Conservation (phyloP, 371 early-diverging fungal species). For the Zancudomyces culisetae region DNA sequence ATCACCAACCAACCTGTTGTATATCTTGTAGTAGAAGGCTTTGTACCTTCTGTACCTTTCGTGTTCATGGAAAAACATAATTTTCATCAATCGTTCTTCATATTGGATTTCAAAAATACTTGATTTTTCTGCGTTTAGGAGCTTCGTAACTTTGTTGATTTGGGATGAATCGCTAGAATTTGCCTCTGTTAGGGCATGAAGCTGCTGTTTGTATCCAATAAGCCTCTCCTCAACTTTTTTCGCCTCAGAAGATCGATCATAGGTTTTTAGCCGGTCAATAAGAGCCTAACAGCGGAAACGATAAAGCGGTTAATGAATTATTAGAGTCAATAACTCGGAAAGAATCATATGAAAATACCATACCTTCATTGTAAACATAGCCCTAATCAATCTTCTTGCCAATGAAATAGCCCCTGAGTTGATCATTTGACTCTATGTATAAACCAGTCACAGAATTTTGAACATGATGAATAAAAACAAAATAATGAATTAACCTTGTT, state of each 20-base stretch:
- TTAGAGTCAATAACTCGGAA: too few relatives aligned
- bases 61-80: constrained; percentile 24
- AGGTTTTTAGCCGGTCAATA: constrained; percentile 1
- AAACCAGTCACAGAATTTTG: too few relatives aligned
- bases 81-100: constrained; percentile 20
- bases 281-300: background rate
- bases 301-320: background rate
- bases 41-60: constrained; percentile 23
- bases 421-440: constrained; percentile 1
- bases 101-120: constrained; percentile 8
- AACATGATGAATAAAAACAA: too few relatives aligned
- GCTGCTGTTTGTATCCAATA: constrained; percentile 1
- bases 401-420: background rate
- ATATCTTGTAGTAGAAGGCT: constrained; percentile 17
- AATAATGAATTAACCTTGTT: too few relatives aligned
- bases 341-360: too few relatives aligned
- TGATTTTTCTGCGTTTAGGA: background rate
- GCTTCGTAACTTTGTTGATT: background rate
- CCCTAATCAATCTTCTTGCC: background rate
- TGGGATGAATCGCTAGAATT: background rate
- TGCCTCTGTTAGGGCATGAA: background rate
- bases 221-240: background rate
- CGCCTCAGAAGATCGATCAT: background rate
- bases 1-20: constrained; percentile 16
- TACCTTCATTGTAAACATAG: constrained; percentile 1